Conservation (phyloP, 495 filamentous ascomycete genomes). For the Talaromyces nanjingensis region DNA sequence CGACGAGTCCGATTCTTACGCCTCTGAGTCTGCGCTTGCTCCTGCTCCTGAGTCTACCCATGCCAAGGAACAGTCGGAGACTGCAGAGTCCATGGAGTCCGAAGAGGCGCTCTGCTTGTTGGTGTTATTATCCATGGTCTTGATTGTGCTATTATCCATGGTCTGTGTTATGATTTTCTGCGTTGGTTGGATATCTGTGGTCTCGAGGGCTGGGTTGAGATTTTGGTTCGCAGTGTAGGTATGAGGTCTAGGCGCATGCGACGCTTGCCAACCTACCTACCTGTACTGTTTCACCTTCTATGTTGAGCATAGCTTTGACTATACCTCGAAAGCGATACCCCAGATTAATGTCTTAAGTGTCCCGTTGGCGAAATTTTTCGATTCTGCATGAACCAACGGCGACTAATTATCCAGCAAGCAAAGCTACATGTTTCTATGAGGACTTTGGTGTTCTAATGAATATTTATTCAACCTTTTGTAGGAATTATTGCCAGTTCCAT, state of each 20-base stretch:
- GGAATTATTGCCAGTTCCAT: too few species aligned
- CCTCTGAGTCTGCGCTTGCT: background rate
- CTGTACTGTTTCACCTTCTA: too few species aligned
- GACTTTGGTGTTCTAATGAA: too few species aligned
- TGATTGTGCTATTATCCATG: background rate
- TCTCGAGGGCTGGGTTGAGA: background rate
- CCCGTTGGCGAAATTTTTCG: too few species aligned
- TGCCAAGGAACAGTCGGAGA: background rate
- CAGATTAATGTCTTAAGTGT: too few species aligned
- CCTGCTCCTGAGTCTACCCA: background rate
- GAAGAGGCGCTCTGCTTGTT: background rate
- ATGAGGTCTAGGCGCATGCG: background rate
- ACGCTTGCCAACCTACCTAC: too few species aligned
- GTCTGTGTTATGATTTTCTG: background rate
- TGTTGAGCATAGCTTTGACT: too few species aligned
- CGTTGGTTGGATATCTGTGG: background rate
- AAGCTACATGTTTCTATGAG: too few species aligned
- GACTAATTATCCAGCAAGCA: too few species aligned
- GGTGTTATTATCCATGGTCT: background rate
- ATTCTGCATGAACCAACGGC: too few species aligned
- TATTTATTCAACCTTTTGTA: too few species aligned
- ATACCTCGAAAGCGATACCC: too few species aligned
- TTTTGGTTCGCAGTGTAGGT: background rate
- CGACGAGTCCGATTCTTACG: background rate
- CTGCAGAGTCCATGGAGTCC: background rate